Evolutionary conservation across 2,329 filamentous ascomycete genomes (phyloP), one percentile per base, ranked within the genome.

Genomic region (Fusarium neocosmosporiellum): DNA sequence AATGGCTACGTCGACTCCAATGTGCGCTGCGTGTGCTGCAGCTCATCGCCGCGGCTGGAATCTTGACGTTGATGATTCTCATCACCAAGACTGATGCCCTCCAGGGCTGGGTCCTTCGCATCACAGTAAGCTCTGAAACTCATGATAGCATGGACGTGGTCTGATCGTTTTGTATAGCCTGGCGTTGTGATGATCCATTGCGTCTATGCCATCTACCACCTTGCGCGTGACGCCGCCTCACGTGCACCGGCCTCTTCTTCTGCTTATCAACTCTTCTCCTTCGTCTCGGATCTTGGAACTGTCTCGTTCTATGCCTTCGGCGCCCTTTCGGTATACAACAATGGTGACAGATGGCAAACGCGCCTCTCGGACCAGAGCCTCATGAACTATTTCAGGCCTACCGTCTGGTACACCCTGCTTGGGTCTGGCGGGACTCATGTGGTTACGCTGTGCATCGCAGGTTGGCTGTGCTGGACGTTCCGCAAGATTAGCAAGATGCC

Each of bases 241-340:
- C 90, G 95, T 59, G 91, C 95, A 1, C 91, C 96, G 0, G 92
- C 87, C 5, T 97, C 94, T 24, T 94, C 94, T 20, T 92, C 94
- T 16, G 96, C 94, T 72, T 98, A 98, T 82, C 94, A 97, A 82
- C 84, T 96, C 65, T 98, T 98, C 80, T 90, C 95, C 4, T 87
- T 89, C 13, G 84, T 94, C 48, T 88, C 93, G 46, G 96, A 98
- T 80, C 78, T 90, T 16, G 84, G 83, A 13, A 82, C 88, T 50
- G 74, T 88, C 29, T 85, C 88, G 10, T 82, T 91, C 39, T 92
- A 89, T 77, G 84, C 85, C 8, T 91, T 89, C 69, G 87, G 87
- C 8, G 85, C 84, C 4, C 78, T 88, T 53, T 81, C 84, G 8
- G 83, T 84, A 13, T 81, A 84, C 57, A 84, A 83, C 59, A 84